Conservation (phyloP, 2,329 filamentous ascomycete species). For the Cordyceps fumosorosea region DNA sequence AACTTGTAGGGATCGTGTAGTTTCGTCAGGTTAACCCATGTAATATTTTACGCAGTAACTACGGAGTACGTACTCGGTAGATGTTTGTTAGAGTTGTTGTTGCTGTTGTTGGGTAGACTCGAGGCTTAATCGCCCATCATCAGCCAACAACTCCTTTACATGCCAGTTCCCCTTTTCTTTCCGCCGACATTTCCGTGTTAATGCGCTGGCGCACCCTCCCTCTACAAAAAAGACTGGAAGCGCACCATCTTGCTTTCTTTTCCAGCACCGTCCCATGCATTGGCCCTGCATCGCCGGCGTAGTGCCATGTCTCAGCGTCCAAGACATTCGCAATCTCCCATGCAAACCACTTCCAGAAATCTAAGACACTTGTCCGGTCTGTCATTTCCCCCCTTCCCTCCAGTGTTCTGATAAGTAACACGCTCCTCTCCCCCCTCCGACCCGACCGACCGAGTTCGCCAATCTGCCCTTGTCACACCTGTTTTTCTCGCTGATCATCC, state of each 20-base stretch:
- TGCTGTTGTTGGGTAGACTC: too few relatives aligned
- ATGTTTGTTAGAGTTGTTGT: too few relatives aligned
- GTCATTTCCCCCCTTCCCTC: neutral
- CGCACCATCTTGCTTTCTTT: neutral
- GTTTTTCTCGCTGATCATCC: neutral
- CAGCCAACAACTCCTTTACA: too few relatives aligned
- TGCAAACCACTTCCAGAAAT: neutral
- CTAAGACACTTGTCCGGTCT: neutral
- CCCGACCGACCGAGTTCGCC: neutral
- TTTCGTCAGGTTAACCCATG: too few relatives aligned
- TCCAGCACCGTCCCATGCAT: neutral
- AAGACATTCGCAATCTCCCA: constrained; percentile 7
- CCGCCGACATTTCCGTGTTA: too few relatives aligned
- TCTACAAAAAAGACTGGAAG: too few relatives aligned
- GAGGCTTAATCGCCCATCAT: too few relatives aligned
- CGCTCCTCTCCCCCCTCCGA: neutral
- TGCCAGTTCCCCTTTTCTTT: too few relatives aligned
- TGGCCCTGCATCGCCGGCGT: neutral
- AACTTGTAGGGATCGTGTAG: too few relatives aligned
- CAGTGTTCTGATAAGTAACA: neutral
- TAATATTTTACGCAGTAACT: too few relatives aligned
- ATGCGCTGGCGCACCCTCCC: too few relatives aligned
- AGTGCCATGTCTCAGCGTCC: neutral
- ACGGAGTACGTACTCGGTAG: too few relatives aligned
- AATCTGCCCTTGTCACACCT: neutral